Evolutionary conservation across 2,329 filamentous ascomycete species (phyloP).

Genomic region (Septoria petroselini): DNA sequence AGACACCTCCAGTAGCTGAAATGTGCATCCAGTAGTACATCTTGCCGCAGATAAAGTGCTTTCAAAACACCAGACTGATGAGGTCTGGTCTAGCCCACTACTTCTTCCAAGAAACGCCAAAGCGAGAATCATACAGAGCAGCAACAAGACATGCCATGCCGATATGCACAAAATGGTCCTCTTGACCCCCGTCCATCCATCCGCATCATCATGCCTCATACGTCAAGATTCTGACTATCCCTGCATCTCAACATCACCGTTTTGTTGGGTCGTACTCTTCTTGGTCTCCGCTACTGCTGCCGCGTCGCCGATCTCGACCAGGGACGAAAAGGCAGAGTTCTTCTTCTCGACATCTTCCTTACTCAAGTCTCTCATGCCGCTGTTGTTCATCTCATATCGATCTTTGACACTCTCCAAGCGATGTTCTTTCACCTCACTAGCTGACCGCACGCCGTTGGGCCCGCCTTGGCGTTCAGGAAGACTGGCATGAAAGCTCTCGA

Average conservation of each 20-base stretch:
- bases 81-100: no score
- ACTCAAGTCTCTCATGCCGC: conserved; percentile 47
- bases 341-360: conserved; percentile 47
- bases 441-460: conserved; percentile 37
- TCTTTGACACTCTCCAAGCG: conserved; percentile 42
- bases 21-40: no score
- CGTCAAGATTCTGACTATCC: background rate
- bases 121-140: no score
- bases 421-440: conserved; percentile 36
- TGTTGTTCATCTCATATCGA: conserved; percentile 44
- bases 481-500: conserved; percentile 42
- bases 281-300: no score
- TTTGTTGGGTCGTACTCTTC: background rate
- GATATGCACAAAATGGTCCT: no score
- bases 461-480: conserved; percentile 38
- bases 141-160: no score
- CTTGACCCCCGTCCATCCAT: no score
- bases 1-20: no score
- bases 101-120: no score
- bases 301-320: conserved; percentile 26
- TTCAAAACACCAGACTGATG: no score
- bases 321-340: conserved; percentile 36
- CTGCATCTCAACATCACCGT: conserved; percentile 12
- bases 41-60: no score
- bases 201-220: background rate